Conservation (phyloP, 1,284 basidiomycete species). For the Microbotryum lychnidis-dioicae region DNA sequence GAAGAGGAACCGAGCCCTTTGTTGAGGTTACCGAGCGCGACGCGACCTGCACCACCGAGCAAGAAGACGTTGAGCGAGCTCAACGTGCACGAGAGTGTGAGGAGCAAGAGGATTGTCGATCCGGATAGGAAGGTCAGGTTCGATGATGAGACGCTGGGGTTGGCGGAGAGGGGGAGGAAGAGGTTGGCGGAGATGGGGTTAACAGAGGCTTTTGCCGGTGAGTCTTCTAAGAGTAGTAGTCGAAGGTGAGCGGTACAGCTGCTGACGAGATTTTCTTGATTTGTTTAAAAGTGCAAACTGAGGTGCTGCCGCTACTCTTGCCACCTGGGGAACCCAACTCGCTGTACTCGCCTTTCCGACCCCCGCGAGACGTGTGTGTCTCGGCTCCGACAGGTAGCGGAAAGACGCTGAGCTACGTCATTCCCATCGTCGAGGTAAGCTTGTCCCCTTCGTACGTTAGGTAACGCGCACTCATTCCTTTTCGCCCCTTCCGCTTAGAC, state of each 20-base stretch:
- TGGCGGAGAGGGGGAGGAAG: slow-evolving; percentile 56
- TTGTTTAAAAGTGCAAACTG: slow-evolving; percentile 62
- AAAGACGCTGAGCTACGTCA: slow-evolving; percentile 87
- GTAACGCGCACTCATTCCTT: too few species aligned
- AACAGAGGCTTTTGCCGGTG: slow-evolving; percentile 76
- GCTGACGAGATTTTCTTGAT: slow-evolving; percentile 1
- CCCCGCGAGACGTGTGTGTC: slow-evolving; percentile 80
- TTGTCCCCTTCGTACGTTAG: background rate
- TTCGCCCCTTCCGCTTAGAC: slow-evolving; percentile 45
- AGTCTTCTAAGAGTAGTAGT: slow-evolving; percentile 32
- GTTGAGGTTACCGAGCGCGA: slow-evolving; percentile 57
- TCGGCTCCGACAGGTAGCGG: slow-evolving; percentile 96
- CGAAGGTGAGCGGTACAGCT: background rate
- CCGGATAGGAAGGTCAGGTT: slow-evolving; percentile 51
- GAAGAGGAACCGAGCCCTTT: slow-evolving; percentile 11
- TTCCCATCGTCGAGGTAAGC: slow-evolving; percentile 79
- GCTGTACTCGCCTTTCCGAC: slow-evolving; percentile 63
- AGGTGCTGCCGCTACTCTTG: slow-evolving; percentile 68
- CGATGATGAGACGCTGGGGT: slow-evolving; percentile 45
- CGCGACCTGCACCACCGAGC: slow-evolving; percentile 60
- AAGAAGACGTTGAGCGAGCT: slow-evolving; percentile 60
- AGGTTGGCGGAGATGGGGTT: slow-evolving; percentile 66
- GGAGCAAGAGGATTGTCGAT: slow-evolving; percentile 63
- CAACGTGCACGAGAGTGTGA: slow-evolving; percentile 64
- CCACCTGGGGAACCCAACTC: slow-evolving; percentile 40